Base-by-base conservation (phyloP, 2,329 filamentous ascomycete species). In the Beauveria scarabaeidicola region DNA sequence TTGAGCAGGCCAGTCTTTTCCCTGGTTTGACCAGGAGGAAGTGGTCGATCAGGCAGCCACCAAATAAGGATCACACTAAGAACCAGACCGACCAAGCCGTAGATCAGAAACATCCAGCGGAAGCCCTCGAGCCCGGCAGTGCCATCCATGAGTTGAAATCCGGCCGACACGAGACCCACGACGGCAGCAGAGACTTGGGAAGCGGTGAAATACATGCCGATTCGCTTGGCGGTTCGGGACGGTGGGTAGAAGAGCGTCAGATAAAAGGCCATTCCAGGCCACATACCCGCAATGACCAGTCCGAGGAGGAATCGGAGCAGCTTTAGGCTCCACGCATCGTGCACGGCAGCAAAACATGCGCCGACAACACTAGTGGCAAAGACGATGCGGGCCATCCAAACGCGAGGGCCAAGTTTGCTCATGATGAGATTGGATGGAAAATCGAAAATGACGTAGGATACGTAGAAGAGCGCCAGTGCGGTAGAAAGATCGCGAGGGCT, bases 261-360 rank as follows among this genome's bases (percentile, higher is more conserved):
- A 69, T 96, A 96, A 72, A 94, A 94, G 10, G 90, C 85, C 91
- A 96, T 96, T 53, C 91, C 91, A 0, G 91, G 91, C 91, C 91
- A 96, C 87, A 96, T 91, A 51, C 91, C 91, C 1, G 91, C 91
- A 69, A 92, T 92, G 25, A 96, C 91, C 15, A 94, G 81, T 52
- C 91, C 91, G 7, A 96, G 82, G 11, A 96, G 79, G 59, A 96
- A 87, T 8, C 91, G 86, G 29, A 96, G 80, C n/a, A 96, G 78
- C 82, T 93, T 92, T 66, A 96, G 79, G 68, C 90, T 94, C 88
- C 91, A 95, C 8, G 89, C 88, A 44, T 86, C 84, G 64, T 86
- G 83, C 69, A 94, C 90, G 13, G 89, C 90, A 6, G 90, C 84
- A 74, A 96, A 90, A 69, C 90, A 94, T 57, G 85, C 81, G 0